Evolutionary conservation across 306 rosid genomes (phyloP).

Genomic region (Hylodesmum podocarpum): DNA sequence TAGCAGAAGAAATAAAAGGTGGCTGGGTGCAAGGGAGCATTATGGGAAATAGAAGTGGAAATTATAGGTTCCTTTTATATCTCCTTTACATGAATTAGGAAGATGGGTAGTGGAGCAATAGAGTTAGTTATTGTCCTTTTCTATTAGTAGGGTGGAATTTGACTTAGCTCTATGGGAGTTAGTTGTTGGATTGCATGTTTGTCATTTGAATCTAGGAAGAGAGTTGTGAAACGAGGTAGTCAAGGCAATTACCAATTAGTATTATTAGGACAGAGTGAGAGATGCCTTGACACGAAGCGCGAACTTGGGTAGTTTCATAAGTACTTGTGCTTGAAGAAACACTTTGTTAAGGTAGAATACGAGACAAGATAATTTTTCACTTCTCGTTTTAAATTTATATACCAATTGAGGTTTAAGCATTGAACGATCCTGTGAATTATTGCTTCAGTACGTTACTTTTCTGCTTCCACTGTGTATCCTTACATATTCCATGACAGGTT

Average conservation of each 20-base stretch:
- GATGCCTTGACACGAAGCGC: neutral
- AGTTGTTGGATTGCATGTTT: conserved; percentile 10
- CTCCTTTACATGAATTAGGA: neutral
- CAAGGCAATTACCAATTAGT: neutral
- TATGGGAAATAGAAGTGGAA: neutral
- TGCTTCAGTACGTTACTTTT: conserved; percentile 13
- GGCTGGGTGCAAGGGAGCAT: neutral
- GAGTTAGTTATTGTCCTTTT: neutral
- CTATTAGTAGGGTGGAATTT: neutral
- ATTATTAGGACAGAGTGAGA: neutral
- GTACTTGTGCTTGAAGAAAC: neutral
- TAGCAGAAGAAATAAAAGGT: neutral
- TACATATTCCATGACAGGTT: conserved; percentile 58
- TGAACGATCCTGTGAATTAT: conserved; percentile 7
- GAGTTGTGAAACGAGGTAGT: neutral
- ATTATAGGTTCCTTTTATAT: neutral
- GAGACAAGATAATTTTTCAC: neutral
- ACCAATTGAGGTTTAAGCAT: neutral
- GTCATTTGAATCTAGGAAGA: neutral
- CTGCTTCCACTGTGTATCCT: conserved; percentile 27
- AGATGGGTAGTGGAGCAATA: neutral
- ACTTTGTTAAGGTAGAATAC: conserved; percentile 17
- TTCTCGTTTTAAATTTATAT: conserved; percentile 1
- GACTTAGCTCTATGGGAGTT: neutral
- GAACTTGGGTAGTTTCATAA: neutral